These are phyloP conservation scores for Phytophthora foliorum DNA, from an alignment of 352 stramenopile genomes.

Conservation along the genomic window DNA sequence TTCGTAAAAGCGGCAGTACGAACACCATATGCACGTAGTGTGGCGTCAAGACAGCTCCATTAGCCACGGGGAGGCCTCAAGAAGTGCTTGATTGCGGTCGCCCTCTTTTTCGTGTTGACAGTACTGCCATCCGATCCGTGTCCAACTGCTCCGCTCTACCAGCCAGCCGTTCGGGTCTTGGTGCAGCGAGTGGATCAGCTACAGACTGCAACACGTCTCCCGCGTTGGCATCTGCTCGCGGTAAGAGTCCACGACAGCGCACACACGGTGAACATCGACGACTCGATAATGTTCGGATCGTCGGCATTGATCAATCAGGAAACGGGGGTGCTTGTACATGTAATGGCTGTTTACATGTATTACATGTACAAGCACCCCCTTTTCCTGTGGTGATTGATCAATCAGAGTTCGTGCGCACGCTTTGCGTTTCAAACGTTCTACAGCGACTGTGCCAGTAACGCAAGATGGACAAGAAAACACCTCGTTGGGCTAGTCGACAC, in stretches of 20 bases:
- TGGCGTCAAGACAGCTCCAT: conserved; percentile 5
- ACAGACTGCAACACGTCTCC: not conserved
- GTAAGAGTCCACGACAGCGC: conserved; percentile 30
- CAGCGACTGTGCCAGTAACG: no score
- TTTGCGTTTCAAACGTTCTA: no score
- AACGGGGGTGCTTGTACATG: no score
- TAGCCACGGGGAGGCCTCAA: not conserved
- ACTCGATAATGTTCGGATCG: not conserved
- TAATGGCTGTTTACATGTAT: no score
- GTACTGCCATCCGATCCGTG: no score
- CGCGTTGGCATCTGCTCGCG: conserved; percentile 28
- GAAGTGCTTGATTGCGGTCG: conserved; percentile 6
- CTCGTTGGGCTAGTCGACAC: conserved; percentile 20
- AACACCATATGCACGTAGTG: conserved; percentile 15
- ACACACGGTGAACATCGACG: conserved; percentile 12
- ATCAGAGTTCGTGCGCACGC: no score
- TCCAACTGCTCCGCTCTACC: no score
- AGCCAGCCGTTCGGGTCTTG: conserved; percentile 19
- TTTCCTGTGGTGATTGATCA: no score
- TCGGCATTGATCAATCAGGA: no score
- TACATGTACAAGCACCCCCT: no score
- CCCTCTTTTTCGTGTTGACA: conserved; percentile 14
- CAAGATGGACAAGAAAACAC: conserved; percentile 17
- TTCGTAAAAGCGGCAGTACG: conserved; percentile 9
- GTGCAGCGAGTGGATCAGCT: not conserved